Evolutionary conservation across 495 filamentous ascomycete species (phyloP).

Genomic region (Sordaria brevicollis): DNA sequence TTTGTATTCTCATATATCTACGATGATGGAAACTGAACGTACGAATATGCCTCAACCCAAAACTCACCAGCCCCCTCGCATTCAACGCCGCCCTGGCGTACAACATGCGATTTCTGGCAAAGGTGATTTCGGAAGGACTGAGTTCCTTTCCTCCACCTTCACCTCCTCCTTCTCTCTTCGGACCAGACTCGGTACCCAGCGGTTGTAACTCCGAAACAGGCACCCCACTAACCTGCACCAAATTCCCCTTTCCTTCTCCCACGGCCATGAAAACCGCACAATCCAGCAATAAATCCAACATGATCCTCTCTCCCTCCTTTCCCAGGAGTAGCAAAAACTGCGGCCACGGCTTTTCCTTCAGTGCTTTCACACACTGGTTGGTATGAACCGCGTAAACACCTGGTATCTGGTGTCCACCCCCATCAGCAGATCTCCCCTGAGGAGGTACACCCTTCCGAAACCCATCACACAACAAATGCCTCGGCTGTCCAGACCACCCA

Average conservation of each 20-base stretch:
- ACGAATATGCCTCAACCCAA: constrained; percentile 77
- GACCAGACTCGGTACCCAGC: constrained; percentile 3
- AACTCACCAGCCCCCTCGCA: constrained; percentile 51
- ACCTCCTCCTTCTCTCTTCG: neutral
- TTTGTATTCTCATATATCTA: neutral
- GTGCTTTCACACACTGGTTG: constrained; percentile 56
- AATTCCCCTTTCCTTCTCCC: constrained; percentile 46
- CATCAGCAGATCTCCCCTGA: neutral
- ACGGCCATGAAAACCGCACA: constrained; percentile 68
- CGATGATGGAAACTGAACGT: constrained; percentile 24
- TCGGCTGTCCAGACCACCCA: constrained; percentile 37
- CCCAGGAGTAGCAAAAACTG: constrained; percentile 61
- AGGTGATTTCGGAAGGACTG: constrained; percentile 53
- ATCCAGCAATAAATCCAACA: constrained; percentile 69
- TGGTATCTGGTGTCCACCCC: constrained; percentile 22
- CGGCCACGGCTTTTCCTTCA: constrained; percentile 67
- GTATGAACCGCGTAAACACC: constrained; percentile 46
- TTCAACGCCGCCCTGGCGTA: constrained; percentile 68
- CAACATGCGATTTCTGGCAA: constrained; percentile 77
- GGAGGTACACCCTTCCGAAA: constrained; percentile 37
- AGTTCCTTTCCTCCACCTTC: constrained; percentile 2
- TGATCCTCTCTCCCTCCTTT: constrained; percentile 66
- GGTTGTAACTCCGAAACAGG: constrained; percentile 28
- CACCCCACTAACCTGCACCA: constrained; percentile 69
- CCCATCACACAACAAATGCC: constrained; percentile 72